Base-by-base conservation (phyloP, 2,329 filamentous ascomycete genomes). In the Cephalotrichum gorgonifer region DNA sequence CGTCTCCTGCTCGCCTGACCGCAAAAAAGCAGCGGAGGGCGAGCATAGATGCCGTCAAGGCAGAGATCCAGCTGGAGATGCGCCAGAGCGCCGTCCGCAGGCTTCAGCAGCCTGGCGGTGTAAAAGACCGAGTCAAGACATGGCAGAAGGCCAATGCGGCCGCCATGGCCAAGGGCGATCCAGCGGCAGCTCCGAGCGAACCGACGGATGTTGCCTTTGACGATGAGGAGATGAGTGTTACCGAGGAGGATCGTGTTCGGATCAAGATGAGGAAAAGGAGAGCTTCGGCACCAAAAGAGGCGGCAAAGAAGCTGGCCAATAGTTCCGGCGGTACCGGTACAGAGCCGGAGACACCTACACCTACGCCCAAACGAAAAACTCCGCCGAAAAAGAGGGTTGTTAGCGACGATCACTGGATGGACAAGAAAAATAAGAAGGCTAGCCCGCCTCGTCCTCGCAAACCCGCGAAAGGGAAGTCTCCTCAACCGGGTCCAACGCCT, bases 331-430 rank as follows among this genome's bases (percentile, higher is more conserved):
- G 45, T 52, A 23, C 47, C 50, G 43, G 51, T 11, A 20, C 35
- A 3, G 17, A 54, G 43, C 25, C 35, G n/a, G 46, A 42, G 38
- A 48, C 20, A 14, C 26, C 26, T 15, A 39, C 35, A 20, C n/a
- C 47, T 47, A 48, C 28, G 63, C 65, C 44, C 52, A 60, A 47
- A 54, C 60, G 39, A 58, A 64, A 80, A 47, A 64, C 73, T 45
- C 79, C 87, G 43, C 91, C 91, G 15, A 89, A 88, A 68, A 96
- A 95, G 73, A 81, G 90, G 54, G 88, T 97, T 48, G 81, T 96
- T 53, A 96, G 90, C 62, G 91, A 97, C 67, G 85, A 86, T 49
- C 87, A 95, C 67, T 97, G 91, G 86, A 80, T 80, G 66, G 83
- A 81, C 52, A 64, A 67, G 63, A 48, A 43, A 38, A 43, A 26